A percentile compares a stretch with the other conserved stretches of the same genome.
Conservation (phyloP, 768 basidiomycete species). For the Cyclocybe aegerita region DNA sequence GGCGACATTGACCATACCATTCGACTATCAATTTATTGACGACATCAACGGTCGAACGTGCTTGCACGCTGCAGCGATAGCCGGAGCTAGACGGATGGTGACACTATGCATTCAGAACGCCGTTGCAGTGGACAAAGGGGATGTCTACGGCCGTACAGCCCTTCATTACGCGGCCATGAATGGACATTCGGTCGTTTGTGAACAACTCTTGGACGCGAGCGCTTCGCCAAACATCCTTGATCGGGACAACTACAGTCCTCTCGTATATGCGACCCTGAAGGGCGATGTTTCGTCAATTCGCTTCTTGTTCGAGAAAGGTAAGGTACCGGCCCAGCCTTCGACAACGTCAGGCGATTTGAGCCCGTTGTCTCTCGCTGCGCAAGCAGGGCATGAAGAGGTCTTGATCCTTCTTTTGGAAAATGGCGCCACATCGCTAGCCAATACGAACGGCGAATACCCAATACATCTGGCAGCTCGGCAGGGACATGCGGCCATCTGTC, state of each 20-base stretch:
- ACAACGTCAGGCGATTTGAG: slow-evolving; percentile 66
- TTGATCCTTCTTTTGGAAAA: slow-evolving; percentile 73
- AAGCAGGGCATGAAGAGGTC: slow-evolving; percentile 84
- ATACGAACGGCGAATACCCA: slow-evolving; percentile 95
- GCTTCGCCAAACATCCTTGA: slow-evolving; percentile 73
- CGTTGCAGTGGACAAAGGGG: slow-evolving; percentile 69
- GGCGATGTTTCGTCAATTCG: slow-evolving; percentile 83
- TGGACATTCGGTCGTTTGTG: slow-evolving; percentile 77
- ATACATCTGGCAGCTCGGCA: slow-evolving; percentile 94
- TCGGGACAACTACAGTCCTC: slow-evolving; percentile 92
- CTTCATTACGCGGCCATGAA: slow-evolving; percentile 97
- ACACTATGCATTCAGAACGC: slow-evolving; percentile 75
- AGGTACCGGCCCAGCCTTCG: slow-evolving; percentile 60
- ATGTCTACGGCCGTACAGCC: slow-evolving; percentile 90
- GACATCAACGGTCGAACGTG: slow-evolving; percentile 96
- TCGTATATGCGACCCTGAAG: slow-evolving; percentile 88
- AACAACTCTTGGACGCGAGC: slow-evolving; percentile 67
- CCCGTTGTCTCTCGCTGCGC: slow-evolving; percentile 89
- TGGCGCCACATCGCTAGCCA: slow-evolving; percentile 78
- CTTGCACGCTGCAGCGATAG: slow-evolving; percentile 90
- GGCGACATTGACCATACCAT: slow-evolving; percentile 59
- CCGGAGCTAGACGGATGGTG: slow-evolving; percentile 77
- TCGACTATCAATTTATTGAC: slow-evolving; percentile 91
- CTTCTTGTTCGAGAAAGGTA: slow-evolving; percentile 75
- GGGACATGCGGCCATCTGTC: slow-evolving; percentile 86